Percentiles rank a stretch among this genome's conserved stretches.
phyloP scores from a whole-genome alignment of 352 stramenopile species.

The Pythium angustatum region DNA sequence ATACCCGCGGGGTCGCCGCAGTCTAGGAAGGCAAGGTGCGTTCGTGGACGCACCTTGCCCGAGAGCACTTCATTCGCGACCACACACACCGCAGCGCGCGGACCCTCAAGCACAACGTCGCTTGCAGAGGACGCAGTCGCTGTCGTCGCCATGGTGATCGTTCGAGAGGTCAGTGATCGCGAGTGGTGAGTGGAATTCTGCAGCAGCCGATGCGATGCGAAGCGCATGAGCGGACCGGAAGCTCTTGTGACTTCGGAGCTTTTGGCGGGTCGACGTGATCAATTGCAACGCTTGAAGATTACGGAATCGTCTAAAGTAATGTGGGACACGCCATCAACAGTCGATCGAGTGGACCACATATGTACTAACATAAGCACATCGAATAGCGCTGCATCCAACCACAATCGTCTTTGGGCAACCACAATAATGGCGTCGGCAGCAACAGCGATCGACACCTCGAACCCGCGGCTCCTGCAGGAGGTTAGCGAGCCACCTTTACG shows the following conservation, averaged over 20 bases:
- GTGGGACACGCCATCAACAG: conserved; percentile 16
- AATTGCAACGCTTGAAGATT: conserved; percentile 6
- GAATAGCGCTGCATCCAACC: neutral
- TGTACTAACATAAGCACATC: conserved; percentile 6
- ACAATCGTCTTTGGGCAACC: conserved; percentile 6
- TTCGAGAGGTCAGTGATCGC: neutral
- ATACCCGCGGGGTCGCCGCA: no score
- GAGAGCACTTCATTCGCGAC: conserved; percentile 86
- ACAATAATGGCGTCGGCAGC: conserved; percentile 25
- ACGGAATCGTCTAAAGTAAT: conserved; percentile 11
- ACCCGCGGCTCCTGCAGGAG: conserved; percentile 65
- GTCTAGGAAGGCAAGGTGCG: no score
- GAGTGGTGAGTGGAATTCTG: neutral
- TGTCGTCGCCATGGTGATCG: conserved; percentile 2
- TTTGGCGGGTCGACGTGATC: neutral
- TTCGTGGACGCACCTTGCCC: conserved; percentile 54
- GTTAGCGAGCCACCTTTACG: conserved; percentile 20
- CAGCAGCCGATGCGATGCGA: neutral
- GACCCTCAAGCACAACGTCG: conserved; percentile 18
- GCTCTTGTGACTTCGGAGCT: neutral
- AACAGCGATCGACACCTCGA: conserved; percentile 38
- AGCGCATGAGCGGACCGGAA: neutral
- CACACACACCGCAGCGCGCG: conserved; percentile 72
- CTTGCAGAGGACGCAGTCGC: neutral
- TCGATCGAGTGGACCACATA: neutral